Base-by-base conservation (phyloP, 2,329 filamentous ascomycete genomes). In the Aspergillus piperis region DNA sequence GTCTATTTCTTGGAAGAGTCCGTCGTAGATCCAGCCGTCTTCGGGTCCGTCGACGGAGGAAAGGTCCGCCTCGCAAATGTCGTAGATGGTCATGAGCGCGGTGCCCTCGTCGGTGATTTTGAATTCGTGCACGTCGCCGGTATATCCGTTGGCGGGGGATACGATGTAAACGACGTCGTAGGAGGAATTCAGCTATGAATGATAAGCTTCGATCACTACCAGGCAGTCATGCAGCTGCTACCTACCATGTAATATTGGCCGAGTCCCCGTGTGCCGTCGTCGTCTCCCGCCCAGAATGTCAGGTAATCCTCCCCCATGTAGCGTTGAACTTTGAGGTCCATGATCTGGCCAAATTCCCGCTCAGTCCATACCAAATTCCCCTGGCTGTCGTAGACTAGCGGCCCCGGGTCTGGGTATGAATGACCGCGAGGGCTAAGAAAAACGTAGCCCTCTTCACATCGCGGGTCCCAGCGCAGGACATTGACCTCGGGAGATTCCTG, bases 281-380 rank as follows among this genome's bases (percentile, higher is more conserved):
- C 74, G 42, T 79, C 78, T 30, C 81, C 81, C 30, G 78, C 75
- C 80, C 80, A 82, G 62, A 81, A 82, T 0, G 80, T 81, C 57
- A 82, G 62, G 65, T 80, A 81, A 21, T 75, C 65, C 61, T 81
- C 64, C 8, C 76, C 79, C 57, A 73, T 74, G 60, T 79, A 82
- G 17, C 68, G 65, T 67, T 83, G 81, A 1, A 80, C 75, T 64
- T 78, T 77, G 13, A 82, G 72, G 61, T 82, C 80, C 65, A 82
- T 81, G 2, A 78, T 75, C 57, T 80, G 73, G 4, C 69, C 71
- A 38, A 67, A 73, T 27, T 73, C 70, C 57, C 71, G 55, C 61
- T 75, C 62, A 55, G 70, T 68, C 68, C 74, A 68, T 53, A 76
- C 58, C 27, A 73, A 49, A 60, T 75, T 60, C 11, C 74, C 63